phyloP scores from a whole-genome alignment of 768 basidiomycete genomes.

The Tricholomella constricta region DNA sequence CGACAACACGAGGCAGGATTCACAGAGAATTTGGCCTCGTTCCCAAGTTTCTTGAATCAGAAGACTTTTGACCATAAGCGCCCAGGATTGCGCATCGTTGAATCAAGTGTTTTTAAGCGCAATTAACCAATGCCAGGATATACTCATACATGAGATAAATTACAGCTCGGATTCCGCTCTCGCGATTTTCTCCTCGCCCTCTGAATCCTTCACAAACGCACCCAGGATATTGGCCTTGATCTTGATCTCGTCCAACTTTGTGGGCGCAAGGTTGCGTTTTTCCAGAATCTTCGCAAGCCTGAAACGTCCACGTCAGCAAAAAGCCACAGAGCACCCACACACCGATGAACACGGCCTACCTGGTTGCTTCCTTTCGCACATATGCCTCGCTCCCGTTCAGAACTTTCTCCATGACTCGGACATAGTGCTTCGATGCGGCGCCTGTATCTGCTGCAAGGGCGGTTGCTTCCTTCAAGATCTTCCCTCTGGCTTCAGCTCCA shows the following conservation, averaged over 20 bases:
- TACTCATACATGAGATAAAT: conserved; percentile 13
- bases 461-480: conserved; percentile 68
- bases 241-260: conserved; percentile 92
- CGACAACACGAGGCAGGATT: conserved; percentile 30
- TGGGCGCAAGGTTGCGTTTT: conserved; percentile 73
- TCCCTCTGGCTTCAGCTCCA: conserved; percentile 51
- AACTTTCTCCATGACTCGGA: conserved; percentile 90
- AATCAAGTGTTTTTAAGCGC: background rate
- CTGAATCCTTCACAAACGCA: conserved; percentile 52
- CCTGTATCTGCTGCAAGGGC: conserved; percentile 52
- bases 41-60: conserved; percentile 11
- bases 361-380: conserved; percentile 80
- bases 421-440: conserved; percentile 69
- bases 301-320: conserved; percentile 15
- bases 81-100: background rate
- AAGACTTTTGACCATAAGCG: conserved; percentile 6
- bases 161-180: conserved; percentile 48
- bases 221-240: conserved; percentile 86
- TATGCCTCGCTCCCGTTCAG: conserved; percentile 70
- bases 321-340: background rate
- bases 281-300: conserved; percentile 77
- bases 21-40: background rate
- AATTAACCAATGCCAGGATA: background rate
- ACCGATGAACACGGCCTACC: conserved; percentile 48
- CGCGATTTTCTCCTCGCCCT: conserved; percentile 35